phyloP scores from a whole-genome alignment of 352 stramenopile genomes.

The Thalassiosira hispida region DNA sequence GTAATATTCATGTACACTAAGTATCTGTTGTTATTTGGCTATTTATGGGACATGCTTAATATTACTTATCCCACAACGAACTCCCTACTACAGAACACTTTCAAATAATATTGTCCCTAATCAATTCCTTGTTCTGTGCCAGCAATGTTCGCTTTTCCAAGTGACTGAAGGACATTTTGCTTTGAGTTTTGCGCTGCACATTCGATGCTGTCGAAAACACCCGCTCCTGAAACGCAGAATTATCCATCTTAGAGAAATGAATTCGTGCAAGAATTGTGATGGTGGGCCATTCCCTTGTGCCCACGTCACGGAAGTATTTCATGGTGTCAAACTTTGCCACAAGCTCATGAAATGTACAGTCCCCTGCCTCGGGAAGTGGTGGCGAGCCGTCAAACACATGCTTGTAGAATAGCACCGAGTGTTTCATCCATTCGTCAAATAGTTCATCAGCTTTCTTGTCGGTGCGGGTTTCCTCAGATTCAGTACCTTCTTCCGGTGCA shows the following conservation, averaged over 20 bases:
- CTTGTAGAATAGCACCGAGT: neutral
- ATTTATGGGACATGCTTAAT: too few species aligned
- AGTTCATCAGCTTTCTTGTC: neutral
- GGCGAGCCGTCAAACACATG: neutral
- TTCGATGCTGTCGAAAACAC: slow-evolving; percentile 15
- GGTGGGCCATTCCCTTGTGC: neutral
- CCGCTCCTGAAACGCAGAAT: slow-evolving; percentile 13
- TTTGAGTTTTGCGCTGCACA: slow-evolving; percentile 2
- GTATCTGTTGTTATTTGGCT: too few species aligned
- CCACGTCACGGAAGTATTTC: slow-evolving; percentile 5
- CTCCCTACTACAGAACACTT: too few species aligned
- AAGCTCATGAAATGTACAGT: neutral
- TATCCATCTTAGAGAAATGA: slow-evolving; percentile 9
- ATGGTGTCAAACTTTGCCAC: slow-evolving; percentile 20
- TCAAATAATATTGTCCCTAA: slow-evolving; percentile 11
- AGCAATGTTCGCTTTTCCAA: slow-evolving; percentile 16
- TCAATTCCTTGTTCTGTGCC: slow-evolving; percentile 13
- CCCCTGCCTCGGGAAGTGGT: neutral
- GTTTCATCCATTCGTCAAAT: neutral
- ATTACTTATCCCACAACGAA: too few species aligned
- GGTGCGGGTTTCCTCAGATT: neutral
- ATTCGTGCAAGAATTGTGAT: slow-evolving; percentile 4
- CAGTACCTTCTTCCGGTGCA: neutral
- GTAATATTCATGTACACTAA: too few species aligned
- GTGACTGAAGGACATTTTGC: slow-evolving; percentile 1